Evolutionary conservation across 2,329 filamentous ascomycete species (phyloP).

Genomic region (Dryadomyces sulphureus): DNA sequence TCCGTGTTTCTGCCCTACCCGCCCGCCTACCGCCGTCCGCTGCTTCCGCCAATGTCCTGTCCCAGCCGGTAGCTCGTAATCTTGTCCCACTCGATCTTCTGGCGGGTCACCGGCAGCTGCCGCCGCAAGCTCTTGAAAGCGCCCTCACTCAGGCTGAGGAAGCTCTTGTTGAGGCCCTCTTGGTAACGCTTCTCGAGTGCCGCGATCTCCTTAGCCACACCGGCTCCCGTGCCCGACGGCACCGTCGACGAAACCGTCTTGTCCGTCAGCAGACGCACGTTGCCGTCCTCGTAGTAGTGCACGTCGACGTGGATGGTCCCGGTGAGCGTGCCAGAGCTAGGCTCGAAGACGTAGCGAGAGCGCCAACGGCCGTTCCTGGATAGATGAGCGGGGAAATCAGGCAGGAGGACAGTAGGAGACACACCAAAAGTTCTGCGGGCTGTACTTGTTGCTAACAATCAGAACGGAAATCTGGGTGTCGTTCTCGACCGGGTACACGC

Average conservation of each 20-base stretch:
- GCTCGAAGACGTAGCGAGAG: conserved; percentile 66
- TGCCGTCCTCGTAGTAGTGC: conserved; percentile 99
- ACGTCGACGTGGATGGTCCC: conserved; percentile 87
- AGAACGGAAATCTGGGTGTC: conserved; percentile 66
- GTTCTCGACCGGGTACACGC: conserved; percentile 66
- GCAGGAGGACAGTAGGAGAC: conserved; percentile 5
- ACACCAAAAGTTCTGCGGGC: conserved; percentile 93
- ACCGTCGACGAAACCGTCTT: conserved; percentile 55
- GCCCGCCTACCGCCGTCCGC: conserved; percentile 30
- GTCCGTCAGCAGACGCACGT: conserved; percentile 82
- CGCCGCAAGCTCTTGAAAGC: conserved; percentile 87
- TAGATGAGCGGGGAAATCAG: background rate
- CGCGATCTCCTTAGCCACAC: conserved; percentile 66
- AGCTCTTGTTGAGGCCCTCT: conserved; percentile 86
- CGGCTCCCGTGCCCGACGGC: conserved; percentile 47
- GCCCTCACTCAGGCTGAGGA: conserved; percentile 77
- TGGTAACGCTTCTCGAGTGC: conserved; percentile 81
- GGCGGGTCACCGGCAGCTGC: conserved; percentile 88
- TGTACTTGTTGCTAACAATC: conserved; percentile 92
- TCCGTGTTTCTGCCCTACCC: background rate
- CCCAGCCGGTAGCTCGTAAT: conserved; percentile 81
- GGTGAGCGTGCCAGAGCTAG: conserved; percentile 51
- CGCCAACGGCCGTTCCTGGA: conserved; percentile 90
- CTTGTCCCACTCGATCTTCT: conserved; percentile 99
- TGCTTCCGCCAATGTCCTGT: conserved; percentile 62